Evolutionary conservation across 345 rosid genomes (phyloP), one percentile per base, ranked within the genome.

Genomic region (Boechera retrofracta): DNA sequence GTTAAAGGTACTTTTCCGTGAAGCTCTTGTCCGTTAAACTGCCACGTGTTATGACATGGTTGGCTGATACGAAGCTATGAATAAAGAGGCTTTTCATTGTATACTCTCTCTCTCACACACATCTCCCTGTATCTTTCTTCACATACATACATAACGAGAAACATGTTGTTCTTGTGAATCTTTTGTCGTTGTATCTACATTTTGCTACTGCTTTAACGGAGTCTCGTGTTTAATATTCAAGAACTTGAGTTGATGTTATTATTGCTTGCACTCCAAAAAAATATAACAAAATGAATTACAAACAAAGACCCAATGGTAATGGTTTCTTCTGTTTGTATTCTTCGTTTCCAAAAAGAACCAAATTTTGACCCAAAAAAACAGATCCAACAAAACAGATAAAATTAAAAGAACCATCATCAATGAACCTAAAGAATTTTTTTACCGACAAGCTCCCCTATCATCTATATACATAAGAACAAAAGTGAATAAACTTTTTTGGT

Each of bases 1-100:
- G 83, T 89, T 41, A 87, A 88, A 80, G 88, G 79, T 15, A 67
- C 73, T 24, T 93, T 95, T 82, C 98, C 97, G 33, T 91, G 72
- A 84, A 71, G 63, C 62, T 65, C 54, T 64, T 45, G 76, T 48
- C 48, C 33, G 60, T 15, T 65, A 29, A 77, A 47, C 15, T 5
- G 66, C 44, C 77, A 54, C 64, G 58, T 15, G 41, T 10, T 45
- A 51, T 38, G 15, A 4, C 9, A 6, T 42, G 26, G 49, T 9
- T 62, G 51, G 62, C 11, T 55, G 35, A 71, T 54, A 35, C 16
- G 35, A 64, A 64, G 15, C 60, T 15, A 54, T 69, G 26, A 69
- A 70, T 77, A 77, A 63, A 77, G 47, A 64, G 55, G 52, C 63
- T 70, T 47, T 60, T 33, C 26, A 10, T 12, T 35, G 48, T 26